Evolutionary conservation across 2,329 filamentous ascomycete species (phyloP).

Genomic region (Juglanconis juglandina): DNA sequence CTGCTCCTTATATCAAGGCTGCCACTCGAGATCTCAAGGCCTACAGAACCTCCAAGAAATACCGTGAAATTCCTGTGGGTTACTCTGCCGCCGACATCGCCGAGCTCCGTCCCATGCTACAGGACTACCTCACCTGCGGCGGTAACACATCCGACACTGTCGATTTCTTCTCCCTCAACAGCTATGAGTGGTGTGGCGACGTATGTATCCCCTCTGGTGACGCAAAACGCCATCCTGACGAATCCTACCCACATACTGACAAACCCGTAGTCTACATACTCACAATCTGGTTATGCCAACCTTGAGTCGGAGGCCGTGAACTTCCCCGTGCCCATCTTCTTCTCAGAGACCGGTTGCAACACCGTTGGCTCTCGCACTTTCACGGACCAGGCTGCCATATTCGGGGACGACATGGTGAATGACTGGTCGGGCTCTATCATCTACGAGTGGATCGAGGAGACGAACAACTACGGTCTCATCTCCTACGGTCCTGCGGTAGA

Average conservation of each 20-base stretch:
- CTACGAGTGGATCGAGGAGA: conserved; percentile 87
- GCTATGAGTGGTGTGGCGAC: conserved; percentile 75
- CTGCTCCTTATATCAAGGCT: conserved; percentile 80
- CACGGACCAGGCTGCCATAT: conserved; percentile 72
- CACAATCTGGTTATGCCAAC: conserved; percentile 64
- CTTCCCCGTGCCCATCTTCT: conserved; percentile 83
- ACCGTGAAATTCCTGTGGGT: conserved; percentile 78
- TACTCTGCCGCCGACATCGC: conserved; percentile 87
- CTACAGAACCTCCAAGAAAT: conserved; percentile 70
- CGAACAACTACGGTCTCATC: conserved; percentile 78
- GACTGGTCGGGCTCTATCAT: conserved; percentile 75
- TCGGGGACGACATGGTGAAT: conserved; percentile 68
- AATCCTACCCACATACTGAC: background rate
- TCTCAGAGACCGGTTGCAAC: conserved; percentile 87
- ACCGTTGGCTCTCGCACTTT: conserved; percentile 59
- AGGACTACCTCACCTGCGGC: conserved; percentile 76
- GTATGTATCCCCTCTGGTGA: conserved; percentile 22
- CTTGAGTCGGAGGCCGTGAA: conserved; percentile 64
- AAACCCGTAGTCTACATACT: conserved; percentile 39
- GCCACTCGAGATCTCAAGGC: conserved; percentile 78
- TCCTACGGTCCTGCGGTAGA: conserved; percentile 65
- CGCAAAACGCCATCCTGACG: background rate
- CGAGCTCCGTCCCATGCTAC: conserved; percentile 58
- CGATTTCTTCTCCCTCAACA: conserved; percentile 84
- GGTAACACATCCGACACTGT: conserved; percentile 64